Evolutionary conservation across 2,329 filamentous ascomycete species (phyloP), one percentile per base, ranked within the genome.

Genomic region (Alternaria novae-zelandiae): DNA sequence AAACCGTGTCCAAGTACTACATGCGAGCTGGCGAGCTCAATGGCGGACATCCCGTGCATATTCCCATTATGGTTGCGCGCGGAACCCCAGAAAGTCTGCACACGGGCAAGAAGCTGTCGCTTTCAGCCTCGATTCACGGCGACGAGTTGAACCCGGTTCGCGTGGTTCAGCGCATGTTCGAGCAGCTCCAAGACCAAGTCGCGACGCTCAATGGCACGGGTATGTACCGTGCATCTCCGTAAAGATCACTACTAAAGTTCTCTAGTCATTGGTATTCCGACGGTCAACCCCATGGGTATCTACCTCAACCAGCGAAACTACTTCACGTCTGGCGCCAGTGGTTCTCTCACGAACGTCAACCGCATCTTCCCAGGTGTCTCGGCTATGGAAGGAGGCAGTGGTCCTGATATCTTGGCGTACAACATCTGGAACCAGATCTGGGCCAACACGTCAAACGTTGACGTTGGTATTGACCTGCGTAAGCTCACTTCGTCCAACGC

Each of bases 251-350:
- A 32, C 66, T 72, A 43, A 74, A 17, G 6, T 9, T 0, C 0
- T 56, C 45, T 62, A 70, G 78, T 81, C 23, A 81, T 81, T 50
- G 79, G 77, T 10, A 73, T 82, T 5, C 79, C 79, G 0, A 81
- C 79, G 3, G 68, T 80, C 17, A 82, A 81, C 49, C 77, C 79
- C 2, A 75, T 79, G 60, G 79, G 79, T 6, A 81, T 79, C 59
- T 79, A 80, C 46, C 59, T 81, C 23, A 81, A 80, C 60, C 78
- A 81, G 61, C 71, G 78, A 17, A 80, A 80, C 65, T 80, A 78
- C 70, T 80, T 75, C 66, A 78, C 78, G 23, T 64, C 77, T 9
- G 57, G 69, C 11, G 66, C 68, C 32, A 70, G 70, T 8, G 75
- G 75, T 23, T 75, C 67, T 26, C 66, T 76, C 12, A 76, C 71